A percentile compares a stretch with the other conserved stretches of the same genome.
Conservation (phyloP, 495 filamentous ascomycete species). For the Echria macrotheca region DNA sequence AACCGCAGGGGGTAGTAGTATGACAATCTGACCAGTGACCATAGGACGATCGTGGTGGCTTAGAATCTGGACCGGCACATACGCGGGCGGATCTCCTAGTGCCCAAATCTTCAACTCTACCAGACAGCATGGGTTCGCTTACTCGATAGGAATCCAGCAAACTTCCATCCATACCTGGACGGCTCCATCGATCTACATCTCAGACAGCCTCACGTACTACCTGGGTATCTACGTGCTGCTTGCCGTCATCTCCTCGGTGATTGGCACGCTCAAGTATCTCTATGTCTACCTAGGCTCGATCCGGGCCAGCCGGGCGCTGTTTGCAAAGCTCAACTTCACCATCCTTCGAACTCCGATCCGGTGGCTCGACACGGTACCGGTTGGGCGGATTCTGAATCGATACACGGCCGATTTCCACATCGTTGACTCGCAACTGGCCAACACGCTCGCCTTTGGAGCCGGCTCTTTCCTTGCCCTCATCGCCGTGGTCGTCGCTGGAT, state of each 20-base stretch:
- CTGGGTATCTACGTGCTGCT: constrained; percentile 62
- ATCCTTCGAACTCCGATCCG: constrained; percentile 65
- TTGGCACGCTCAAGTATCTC: constrained; percentile 53
- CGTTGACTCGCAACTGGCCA: constrained; percentile 60
- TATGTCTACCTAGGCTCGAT: constrained; percentile 56
- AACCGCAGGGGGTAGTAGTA: too few relatives aligned
- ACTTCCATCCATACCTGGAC: constrained; percentile 28
- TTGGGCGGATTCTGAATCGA: constrained; percentile 72
- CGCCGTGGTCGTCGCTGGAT: constrained; percentile 54
- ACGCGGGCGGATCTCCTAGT: constrained; percentile 25
- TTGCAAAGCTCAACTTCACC: constrained; percentile 55
- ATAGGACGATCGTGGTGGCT: constrained; percentile 60
- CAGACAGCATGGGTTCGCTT: constrained; percentile 27
- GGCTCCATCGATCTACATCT: constrained; percentile 15
- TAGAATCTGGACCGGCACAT: constrained; percentile 57
- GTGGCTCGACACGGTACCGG: constrained; percentile 77
- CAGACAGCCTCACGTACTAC: constrained; percentile 50
- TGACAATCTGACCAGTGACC: not conserved
- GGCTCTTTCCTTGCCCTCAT: constrained; percentile 48
- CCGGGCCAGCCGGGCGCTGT: constrained; percentile 58
- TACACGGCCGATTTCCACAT: constrained; percentile 74
- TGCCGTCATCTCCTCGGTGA: constrained; percentile 49
- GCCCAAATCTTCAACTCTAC: constrained; percentile 14
- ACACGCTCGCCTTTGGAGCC: constrained; percentile 52
- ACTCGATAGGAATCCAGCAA: constrained; percentile 35